Percentiles rank a stretch among this genome's conserved stretches.
phyloP scores from a whole-genome alignment of 2,329 filamentous ascomycete species.

The Ceratocystis lukuohia region DNA sequence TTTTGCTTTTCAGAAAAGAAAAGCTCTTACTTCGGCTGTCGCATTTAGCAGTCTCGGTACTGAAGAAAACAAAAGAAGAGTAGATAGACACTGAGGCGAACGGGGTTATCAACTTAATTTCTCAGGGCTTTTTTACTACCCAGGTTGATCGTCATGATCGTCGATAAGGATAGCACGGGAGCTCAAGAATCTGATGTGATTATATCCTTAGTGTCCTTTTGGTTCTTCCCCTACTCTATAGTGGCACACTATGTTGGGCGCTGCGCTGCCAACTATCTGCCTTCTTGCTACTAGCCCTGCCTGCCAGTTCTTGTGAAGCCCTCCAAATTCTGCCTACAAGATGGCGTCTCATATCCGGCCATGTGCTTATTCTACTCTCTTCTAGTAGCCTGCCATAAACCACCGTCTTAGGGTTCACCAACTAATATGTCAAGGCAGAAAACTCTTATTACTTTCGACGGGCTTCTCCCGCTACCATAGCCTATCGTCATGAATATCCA shows the following conservation, averaged over 20 bases:
- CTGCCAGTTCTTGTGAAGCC: not conserved
- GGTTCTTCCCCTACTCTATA: no score
- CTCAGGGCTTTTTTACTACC: not conserved
- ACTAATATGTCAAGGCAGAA: no score
- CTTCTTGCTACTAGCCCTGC: no score
- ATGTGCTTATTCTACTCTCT: no score
- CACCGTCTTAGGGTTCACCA: no score
- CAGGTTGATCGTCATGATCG: constrained; percentile 3
- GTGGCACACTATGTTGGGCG: no score
- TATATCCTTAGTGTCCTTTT: not conserved
- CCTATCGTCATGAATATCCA: not conserved
- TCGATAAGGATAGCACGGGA: not conserved
- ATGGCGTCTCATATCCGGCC: no score
- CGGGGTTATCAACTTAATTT: not conserved
- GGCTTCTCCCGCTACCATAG: no score
- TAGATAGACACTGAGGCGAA: not conserved
- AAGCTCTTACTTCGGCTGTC: not conserved
- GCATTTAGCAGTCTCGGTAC: not conserved
- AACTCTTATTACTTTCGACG: no score
- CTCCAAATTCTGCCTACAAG: not conserved
- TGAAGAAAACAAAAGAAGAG: not conserved
- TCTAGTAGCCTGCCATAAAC: no score
- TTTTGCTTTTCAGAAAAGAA: not conserved
- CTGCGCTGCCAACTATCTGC: no score
- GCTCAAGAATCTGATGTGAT: not conserved